Evolutionary conservation across 352 stramenopile species (phyloP), one percentile per base, ranked within the genome.

Genomic region (Globisporangium iwayamae): DNA sequence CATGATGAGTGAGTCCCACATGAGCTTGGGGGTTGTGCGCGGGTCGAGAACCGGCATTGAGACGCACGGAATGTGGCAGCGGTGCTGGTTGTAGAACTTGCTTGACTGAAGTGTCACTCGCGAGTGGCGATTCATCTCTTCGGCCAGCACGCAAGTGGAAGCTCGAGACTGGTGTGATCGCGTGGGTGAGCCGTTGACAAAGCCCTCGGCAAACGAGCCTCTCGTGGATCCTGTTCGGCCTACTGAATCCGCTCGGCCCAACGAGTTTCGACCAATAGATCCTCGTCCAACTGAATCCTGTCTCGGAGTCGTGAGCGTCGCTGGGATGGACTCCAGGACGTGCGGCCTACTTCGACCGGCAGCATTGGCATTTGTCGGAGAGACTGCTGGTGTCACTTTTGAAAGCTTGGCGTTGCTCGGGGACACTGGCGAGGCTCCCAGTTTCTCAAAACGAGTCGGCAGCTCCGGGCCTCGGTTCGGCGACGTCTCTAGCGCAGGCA

Each of bases 1-100:
- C 81, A 93, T 93, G 58, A 92, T 71, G 39, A 93, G 59, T 36
- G 76, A 71, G 47, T 91, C 83, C 83, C 83, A 91, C 43, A 65
- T 66, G 34, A 91, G 69, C 57, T 88, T 90, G 6, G 56, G 63
- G 13, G 76, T 85, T 65, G 72, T 81, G 7, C 78, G 73, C 20
- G 83, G 83, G 34, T 91, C 80, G 6, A 91, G 51, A 5, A 91
- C 55, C 1, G 80, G 75, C 1, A 81, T 6, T 16, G 66, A 68
- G 1, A 84, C 52, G 20, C 62, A 79, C n/a, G 62, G 56, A 2
- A 83, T 55, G 20, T 51, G 62, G 0, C 70, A 66, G 34, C 72
- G 63, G 22, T 78, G 72, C 20, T 72, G 76, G 43, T 81, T 68
- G 56, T 79, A 84, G 20, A 81, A 66, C 52, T 79, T 71, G 5